A percentile compares a stretch with the other conserved stretches of the same genome.
Evolutionary conservation across 495 filamentous ascomycete species (phyloP).

Genomic region (Chaetomium cochliodes): DNA sequence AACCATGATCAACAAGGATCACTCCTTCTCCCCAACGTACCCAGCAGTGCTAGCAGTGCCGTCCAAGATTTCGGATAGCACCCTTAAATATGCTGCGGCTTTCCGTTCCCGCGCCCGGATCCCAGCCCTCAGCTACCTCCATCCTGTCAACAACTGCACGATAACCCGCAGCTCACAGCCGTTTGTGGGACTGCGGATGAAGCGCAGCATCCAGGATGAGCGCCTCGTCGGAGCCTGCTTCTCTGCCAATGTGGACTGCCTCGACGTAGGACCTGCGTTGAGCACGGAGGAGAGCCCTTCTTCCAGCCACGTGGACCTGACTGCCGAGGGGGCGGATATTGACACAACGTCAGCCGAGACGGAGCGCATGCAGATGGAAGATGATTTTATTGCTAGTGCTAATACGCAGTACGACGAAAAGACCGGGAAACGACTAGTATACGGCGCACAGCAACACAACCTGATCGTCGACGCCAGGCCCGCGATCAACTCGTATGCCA

Average conservation of each 20-base stretch:
- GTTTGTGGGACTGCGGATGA: slow-evolving; percentile 78
- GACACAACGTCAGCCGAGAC: slow-evolving; percentile 50
- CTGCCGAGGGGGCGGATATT: slow-evolving; percentile 38
- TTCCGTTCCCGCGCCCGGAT: slow-evolving; percentile 87
- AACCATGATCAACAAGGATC: slow-evolving; percentile 84
- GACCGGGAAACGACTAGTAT: slow-evolving; percentile 59
- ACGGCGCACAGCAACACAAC: slow-evolving; percentile 92
- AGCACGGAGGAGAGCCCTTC: slow-evolving; percentile 54
- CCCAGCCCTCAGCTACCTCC: slow-evolving; percentile 85
- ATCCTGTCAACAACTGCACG: slow-evolving; percentile 94
- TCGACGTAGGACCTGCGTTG: slow-evolving; percentile 30
- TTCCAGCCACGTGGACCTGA: slow-evolving; percentile 57
- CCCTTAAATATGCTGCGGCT: slow-evolving; percentile 85
- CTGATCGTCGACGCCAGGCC: slow-evolving; percentile 96
- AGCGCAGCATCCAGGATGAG: slow-evolving; percentile 94
- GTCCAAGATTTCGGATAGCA: slow-evolving; percentile 87
- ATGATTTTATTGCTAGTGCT: slow-evolving; percentile 61
- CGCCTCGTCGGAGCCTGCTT: slow-evolving; percentile 91
- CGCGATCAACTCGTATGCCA: slow-evolving; percentile 91
- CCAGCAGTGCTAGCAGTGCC: slow-evolving; percentile 82
- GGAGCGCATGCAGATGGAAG: slow-evolving; percentile 68
- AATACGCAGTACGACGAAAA: slow-evolving; percentile 48
- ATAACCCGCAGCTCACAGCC: slow-evolving; percentile 96
- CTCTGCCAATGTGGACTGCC: slow-evolving; percentile 60
- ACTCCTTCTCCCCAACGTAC: slow-evolving; percentile 92